These are phyloP conservation scores for Cyathus striatus DNA, from an alignment of 768 basidiomycete genomes.

Conservation along the genomic window DNA sequence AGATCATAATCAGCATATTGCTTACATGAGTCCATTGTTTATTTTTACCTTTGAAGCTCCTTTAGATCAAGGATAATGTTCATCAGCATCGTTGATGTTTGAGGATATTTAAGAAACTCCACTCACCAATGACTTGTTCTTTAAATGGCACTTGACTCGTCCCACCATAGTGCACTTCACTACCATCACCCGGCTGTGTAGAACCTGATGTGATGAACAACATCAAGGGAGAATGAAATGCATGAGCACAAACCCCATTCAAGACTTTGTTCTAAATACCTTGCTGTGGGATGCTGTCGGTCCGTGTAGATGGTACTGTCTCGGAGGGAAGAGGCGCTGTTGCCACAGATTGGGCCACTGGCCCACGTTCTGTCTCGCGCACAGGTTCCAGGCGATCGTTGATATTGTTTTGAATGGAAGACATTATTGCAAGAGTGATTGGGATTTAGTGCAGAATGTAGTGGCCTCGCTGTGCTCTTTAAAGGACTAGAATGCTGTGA, in stretches of 20 bases:
- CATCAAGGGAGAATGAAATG: too few species aligned
- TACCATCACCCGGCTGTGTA: conserved; percentile 5
- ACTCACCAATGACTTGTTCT: conserved; percentile 53
- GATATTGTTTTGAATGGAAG: too few species aligned
- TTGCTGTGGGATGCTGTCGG: conserved; percentile 26
- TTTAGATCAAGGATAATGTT: not conserved
- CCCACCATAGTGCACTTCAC: not conserved
- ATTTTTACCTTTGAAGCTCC: conserved; percentile 4
- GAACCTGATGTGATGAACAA: conserved; percentile 8
- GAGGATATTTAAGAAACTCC: too few species aligned
- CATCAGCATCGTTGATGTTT: too few species aligned
- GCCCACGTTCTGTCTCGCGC: not conserved
- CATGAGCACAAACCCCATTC: too few species aligned
- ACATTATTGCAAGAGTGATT: too few species aligned
- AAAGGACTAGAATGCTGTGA: not conserved
- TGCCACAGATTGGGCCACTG: not conserved
- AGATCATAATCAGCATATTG: not conserved
- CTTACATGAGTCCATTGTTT: not conserved
- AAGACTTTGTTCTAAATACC: too few species aligned
- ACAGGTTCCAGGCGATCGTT: not conserved
- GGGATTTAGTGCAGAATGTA: too few species aligned
- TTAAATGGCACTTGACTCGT: conserved; percentile 55
- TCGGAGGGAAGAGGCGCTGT: conserved; percentile 15
- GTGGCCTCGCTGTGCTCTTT: not conserved
- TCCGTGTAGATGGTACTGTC: conserved; percentile 16